These are phyloP conservation scores for Herpetomonas tarakana DNA, from an alignment of 208 protist species.

Conservation along the genomic window DNA sequence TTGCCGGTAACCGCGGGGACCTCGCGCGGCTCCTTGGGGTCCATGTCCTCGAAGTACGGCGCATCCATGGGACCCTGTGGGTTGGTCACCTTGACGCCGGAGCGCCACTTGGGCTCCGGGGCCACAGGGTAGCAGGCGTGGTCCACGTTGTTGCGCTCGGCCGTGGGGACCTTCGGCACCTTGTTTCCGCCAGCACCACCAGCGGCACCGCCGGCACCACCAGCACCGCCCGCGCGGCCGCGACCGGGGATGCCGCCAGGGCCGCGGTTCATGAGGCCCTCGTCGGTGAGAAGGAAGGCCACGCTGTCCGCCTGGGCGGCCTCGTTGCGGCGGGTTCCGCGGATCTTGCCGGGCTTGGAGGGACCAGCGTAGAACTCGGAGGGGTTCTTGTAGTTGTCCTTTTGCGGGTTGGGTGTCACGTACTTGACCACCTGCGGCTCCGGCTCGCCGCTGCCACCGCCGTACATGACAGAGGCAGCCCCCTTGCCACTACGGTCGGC, in stretches of 20 bases:
- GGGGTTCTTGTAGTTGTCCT: constrained; percentile 37
- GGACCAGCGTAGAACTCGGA: constrained; percentile 73
- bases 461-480: constrained; percentile 25
- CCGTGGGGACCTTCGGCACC: not conserved
- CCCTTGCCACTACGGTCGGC: constrained; percentile 32
- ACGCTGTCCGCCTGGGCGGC: constrained; percentile 48
- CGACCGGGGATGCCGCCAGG: not conserved
- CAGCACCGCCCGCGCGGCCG: not conserved
- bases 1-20: constrained; percentile 18
- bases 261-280: constrained; percentile 45
- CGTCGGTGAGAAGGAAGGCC: constrained; percentile 66
- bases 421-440: constrained; percentile 12
- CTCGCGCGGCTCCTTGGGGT: constrained; percentile 44
- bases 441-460: constrained; percentile 6
- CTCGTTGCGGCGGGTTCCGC: constrained; percentile 65
- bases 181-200: constrained; percentile 13
- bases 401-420: constrained; percentile 15
- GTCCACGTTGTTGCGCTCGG: constrained; percentile 15
- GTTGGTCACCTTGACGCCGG: constrained; percentile 32
- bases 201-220: constrained; percentile 14
- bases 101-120: constrained; percentile 28
- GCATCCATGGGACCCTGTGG: constrained; percentile 29
- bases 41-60: constrained; percentile 59
- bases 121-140: constrained; percentile 37
- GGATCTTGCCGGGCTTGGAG: constrained; percentile 43